Conservation (phyloP, 2,329 filamentous ascomycete species). For the Aureobasidium sp. region DNA sequence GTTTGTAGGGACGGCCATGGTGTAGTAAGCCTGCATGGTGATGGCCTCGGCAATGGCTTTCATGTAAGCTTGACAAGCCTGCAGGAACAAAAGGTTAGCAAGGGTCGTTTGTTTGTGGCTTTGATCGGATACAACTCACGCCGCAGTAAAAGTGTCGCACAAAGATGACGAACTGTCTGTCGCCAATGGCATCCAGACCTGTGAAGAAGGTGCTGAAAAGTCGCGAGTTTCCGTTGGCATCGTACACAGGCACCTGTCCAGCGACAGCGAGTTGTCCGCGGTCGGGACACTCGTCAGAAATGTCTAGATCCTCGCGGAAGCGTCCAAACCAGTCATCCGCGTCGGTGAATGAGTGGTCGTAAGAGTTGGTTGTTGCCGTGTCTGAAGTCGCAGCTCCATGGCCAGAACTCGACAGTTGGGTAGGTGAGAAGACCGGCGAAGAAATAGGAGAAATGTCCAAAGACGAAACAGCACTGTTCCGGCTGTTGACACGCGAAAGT, state of each 20-base stretch:
- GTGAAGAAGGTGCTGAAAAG: constrained; percentile 56
- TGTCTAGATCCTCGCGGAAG: constrained; percentile 24
- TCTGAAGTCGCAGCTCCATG: not conserved
- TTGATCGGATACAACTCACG: constrained; percentile 13
- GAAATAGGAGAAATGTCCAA: constrained; percentile 1
- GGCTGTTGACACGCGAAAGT: constrained; percentile 7
- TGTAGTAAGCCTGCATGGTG: constrained; percentile 28
- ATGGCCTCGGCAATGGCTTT: constrained; percentile 26
- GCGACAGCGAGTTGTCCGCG: constrained; percentile 25
- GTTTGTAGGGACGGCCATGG: constrained; percentile 27
- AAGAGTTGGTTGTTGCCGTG: constrained; percentile 1
- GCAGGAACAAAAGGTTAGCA: not conserved
- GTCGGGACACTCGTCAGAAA: constrained; percentile 27
- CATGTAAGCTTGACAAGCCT: constrained; percentile 31
- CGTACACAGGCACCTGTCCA: constrained; percentile 42
- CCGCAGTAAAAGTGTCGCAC: constrained; percentile 36
- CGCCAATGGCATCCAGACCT: constrained; percentile 32
- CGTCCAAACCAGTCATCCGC: constrained; percentile 28
- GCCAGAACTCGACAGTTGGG: not conserved
- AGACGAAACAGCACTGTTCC: constrained; percentile 10
- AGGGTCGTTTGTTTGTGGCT: not conserved
- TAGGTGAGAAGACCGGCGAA: constrained; percentile 10
- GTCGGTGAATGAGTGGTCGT: constrained; percentile 14
- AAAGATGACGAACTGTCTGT: constrained; percentile 32
- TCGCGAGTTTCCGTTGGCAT: constrained; percentile 50